phyloP scores from a whole-genome alignment of 352 stramenopile genomes.

The Pythium diclinum region DNA sequence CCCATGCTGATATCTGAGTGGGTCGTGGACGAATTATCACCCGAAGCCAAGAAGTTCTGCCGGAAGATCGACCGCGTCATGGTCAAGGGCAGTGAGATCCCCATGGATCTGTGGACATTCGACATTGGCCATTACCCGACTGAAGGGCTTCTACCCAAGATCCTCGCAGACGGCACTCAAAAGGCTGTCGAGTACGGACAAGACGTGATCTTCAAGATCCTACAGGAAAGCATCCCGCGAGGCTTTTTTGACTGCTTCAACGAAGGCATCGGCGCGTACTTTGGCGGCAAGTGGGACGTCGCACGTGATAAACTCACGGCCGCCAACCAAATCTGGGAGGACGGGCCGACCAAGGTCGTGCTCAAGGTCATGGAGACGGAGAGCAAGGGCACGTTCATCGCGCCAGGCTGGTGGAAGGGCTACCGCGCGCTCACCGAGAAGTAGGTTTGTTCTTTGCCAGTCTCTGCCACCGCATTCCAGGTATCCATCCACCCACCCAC shows the following conservation, averaged over 20 bases:
- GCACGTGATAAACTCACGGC: conserved; percentile 78
- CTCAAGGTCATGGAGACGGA: conserved; percentile 89
- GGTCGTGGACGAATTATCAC: conserved; percentile 93
- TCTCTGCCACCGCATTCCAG: background rate
- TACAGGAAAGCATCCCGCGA: conserved; percentile 76
- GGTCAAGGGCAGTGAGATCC: conserved; percentile 95
- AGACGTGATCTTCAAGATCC: conserved; percentile 62
- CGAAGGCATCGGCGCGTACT: conserved; percentile 91
- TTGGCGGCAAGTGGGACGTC: conserved; percentile 90
- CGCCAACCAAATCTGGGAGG: conserved; percentile 91
- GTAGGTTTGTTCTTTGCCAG: conserved; percentile 31
- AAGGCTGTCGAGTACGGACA: conserved; percentile 80
- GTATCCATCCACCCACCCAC: background rate
- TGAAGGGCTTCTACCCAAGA: conserved; percentile 48
- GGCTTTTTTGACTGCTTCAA: conserved; percentile 92
- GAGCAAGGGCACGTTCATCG: conserved; percentile 78
- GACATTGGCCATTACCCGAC: conserved; percentile 85
- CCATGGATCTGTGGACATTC: conserved; percentile 93
- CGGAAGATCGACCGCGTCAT: conserved; percentile 95
- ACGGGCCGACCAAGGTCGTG: conserved; percentile 89
- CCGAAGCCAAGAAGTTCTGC: conserved; percentile 79
- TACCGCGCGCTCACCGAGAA: conserved; percentile 93
- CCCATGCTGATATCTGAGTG: conserved; percentile 94
- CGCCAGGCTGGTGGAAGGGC: conserved; percentile 90
- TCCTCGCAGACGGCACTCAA: conserved; percentile 59